Evolutionary conservation across 1,139 yeast species (phyloP), one percentile per base, ranked within the genome.

Genomic region (Diutina neorugosa): DNA sequence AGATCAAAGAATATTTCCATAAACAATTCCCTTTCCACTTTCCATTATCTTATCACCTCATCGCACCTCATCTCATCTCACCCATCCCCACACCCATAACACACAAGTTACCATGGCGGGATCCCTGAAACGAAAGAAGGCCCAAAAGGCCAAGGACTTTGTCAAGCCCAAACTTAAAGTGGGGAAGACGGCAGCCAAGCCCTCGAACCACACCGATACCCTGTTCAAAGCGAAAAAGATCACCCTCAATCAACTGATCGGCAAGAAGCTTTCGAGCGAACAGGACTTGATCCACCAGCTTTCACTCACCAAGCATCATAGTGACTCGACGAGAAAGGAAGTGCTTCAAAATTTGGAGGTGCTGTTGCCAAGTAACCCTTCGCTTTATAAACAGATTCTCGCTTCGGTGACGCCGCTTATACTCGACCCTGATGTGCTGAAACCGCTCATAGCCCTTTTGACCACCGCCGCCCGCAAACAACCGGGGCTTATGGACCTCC

Each of bases 101-200:
- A 11, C 37, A 8, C 4, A 31, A 14, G 12, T 6, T 14, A 12
- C 34, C 23, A 44, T 44, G 48, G 48, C 48, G n/a, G 48, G 50
- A 3, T 46, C 50, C 21, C 41, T 27, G 37, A 75, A 76, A 55
- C 73, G 73, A 64, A 84, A 84, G 71, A 80, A 75, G 69, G 74
- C 77, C 53, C 87, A 84, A 58, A 86, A 85, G 69, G 76, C 76
- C 60, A 85, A 84, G 69, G 94, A 86, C 63, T 86, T 86, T 64
- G 77, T 71, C 51, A 93, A 91, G 70, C 78, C 84, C 56, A 91
- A 89, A 71, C 78, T 93, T 52, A 85, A 79, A 63, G 98, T 93
- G 44, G 99, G 99, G 54, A 93, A 93, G 67, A 74, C 85, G 1
- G 80, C 81, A 31, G 81, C 81, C 7, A 80, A 79, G 57, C 81